Conservation (phyloP, 805 yeast genomes). For the Trichomonascus vanleenenianus region DNA sequence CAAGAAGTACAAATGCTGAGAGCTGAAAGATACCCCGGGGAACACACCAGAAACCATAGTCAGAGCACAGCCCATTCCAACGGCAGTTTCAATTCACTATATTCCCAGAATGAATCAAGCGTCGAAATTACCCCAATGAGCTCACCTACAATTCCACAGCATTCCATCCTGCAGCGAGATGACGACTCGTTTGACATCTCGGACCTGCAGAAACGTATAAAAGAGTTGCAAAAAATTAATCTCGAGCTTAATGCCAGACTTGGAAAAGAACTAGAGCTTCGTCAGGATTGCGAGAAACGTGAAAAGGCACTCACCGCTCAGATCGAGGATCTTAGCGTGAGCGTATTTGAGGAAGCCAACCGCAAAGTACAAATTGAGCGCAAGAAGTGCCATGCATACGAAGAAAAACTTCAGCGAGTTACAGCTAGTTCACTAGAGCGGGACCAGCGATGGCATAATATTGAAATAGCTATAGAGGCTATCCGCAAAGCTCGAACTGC, state of each 20-base stretch:
- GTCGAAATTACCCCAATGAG: not conserved
- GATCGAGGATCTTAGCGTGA: conserved; percentile 19
- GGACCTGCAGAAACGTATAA: conserved; percentile 4
- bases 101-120: not conserved
- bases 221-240: conserved; percentile 3
- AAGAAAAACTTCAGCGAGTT: conserved; percentile 1
- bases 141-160: not conserved
- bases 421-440: not conserved
- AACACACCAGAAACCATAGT: not conserved
- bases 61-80: not conserved
- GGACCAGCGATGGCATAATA: conserved; percentile 11
- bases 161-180: not conserved
- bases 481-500: conserved; percentile 17
- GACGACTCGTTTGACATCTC: not conserved
- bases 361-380: conserved; percentile 12
- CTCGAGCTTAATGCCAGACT: not conserved
- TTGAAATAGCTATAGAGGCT: conserved; percentile 18
- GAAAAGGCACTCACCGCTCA: conserved; percentile 13
- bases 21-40: not conserved
- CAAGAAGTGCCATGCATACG: not conserved
- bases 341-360: conserved; percentile 20
- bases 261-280: conserved; percentile 12
- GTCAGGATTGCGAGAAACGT: conserved; percentile 17
- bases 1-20: conserved; percentile 17
- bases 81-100: not conserved